A percentile compares a stretch with the other conserved stretches of the same genome.
These are phyloP conservation scores for Termitomyces sp. DNA, from an alignment of 768 basidiomycete genomes.

Conservation along the genomic window DNA sequence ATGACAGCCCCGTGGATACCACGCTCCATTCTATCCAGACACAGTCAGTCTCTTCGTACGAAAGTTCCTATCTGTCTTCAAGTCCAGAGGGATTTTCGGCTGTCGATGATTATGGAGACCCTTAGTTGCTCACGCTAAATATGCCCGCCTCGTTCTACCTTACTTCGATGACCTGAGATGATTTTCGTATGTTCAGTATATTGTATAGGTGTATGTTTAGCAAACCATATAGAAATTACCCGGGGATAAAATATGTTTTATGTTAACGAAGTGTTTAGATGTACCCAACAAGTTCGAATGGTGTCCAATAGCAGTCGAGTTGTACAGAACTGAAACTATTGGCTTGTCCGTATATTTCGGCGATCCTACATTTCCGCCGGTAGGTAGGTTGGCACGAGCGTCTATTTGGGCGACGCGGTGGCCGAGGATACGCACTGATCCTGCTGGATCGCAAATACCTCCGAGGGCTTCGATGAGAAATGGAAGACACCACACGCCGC, in stretches of 20 bases:
- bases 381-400: conserved; percentile 5
- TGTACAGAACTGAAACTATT: background rate
- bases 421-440: conserved; percentile 12
- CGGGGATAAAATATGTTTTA: background rate
- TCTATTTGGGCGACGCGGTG: conserved; percentile 9
- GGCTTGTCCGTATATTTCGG: conserved; percentile 10
- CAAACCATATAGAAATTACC: background rate
- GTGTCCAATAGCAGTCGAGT: background rate
- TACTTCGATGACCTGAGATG: conserved; percentile 2
- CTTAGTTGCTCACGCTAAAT: conserved; percentile 18
- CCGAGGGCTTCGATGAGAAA: conserved; percentile 11
- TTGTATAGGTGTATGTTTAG: background rate
- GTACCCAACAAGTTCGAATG: background rate
- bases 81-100: conserved; percentile 41
- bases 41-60: conserved; percentile 12
- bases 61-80: conserved; percentile 29
- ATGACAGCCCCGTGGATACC: conserved; percentile 28
- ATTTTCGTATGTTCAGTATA: background rate
- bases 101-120: conserved; percentile 39
- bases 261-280: background rate
- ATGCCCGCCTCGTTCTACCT: background rate
- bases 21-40: conserved; percentile 27
- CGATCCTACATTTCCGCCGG: conserved; percentile 4
- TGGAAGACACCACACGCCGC: conserved; percentile 1
- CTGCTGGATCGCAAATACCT: conserved; percentile 4